Conservation (phyloP, 768 basidiomycete genomes). For the Leccinum fibrillosum region DNA sequence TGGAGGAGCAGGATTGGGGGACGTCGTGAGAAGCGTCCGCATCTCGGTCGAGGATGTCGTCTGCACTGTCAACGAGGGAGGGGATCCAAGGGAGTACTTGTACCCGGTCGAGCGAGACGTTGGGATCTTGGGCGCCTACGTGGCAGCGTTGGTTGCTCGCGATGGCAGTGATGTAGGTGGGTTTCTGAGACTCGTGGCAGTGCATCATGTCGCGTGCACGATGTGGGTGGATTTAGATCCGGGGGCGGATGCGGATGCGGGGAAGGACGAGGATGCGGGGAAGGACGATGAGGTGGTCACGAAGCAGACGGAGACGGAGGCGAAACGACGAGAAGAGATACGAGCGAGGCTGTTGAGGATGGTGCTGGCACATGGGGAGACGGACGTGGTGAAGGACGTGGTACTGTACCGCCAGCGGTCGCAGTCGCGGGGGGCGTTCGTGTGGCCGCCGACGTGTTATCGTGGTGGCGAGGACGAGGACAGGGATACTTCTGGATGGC, state of each 20-base stretch:
- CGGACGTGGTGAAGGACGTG: conserved; percentile 49
- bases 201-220: conserved; percentile 75
- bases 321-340: conserved; percentile 23
- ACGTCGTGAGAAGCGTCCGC: conserved; percentile 53
- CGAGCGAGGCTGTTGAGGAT: conserved; percentile 48
- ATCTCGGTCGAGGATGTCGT: conserved; percentile 51
- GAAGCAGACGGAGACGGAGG: conserved; percentile 24
- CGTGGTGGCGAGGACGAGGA: conserved; percentile 20
- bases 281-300: conserved; percentile 2
- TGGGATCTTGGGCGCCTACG: conserved; percentile 61
- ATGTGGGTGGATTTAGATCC: conserved; percentile 65
- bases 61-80: conserved; percentile 8
- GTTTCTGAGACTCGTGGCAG: conserved; percentile 62
- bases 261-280: not conserved
- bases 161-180: conserved; percentile 38
- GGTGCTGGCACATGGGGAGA: conserved; percentile 48
- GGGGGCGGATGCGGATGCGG: conserved; percentile 3
- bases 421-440: conserved; percentile 28
- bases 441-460: conserved; percentile 54
- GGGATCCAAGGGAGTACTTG: conserved; percentile 56
- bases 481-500: conserved; percentile 3
- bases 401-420: conserved; percentile 53
- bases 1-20: conserved; percentile 1
- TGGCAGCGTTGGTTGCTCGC: conserved; percentile 44
- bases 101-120: conserved; percentile 67